Base-by-base conservation (phyloP, 177 flowering plant species). In the Vitis hybrid region DNA sequence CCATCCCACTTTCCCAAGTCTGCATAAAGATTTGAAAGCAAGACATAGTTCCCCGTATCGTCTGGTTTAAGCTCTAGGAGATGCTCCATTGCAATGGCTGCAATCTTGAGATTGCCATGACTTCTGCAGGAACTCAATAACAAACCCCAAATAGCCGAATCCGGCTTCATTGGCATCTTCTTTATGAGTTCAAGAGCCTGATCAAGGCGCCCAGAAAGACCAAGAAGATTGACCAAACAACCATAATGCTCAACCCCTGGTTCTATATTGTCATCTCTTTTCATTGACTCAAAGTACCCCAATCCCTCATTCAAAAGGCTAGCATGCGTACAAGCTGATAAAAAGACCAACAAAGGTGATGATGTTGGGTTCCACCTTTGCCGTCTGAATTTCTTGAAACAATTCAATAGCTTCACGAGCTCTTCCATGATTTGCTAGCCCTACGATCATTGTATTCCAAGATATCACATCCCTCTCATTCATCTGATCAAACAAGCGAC, bases 241-340 rank as follows among this genome's bases (percentile, higher is more conserved):
- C 89, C 84, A 65, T 83, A 87, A 66, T 86, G 91, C 73, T 86
- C 87, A 30, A 83, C 69, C 18, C 74, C 76, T 14, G 83, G 90
- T 32, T 75, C 79, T 69, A 86, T 66, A 12, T 71, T 67, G 63
- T 75, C 75, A 30, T 76, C 82, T 13, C 65, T 73, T 55, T 34
- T 67, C 86, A 85, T 86, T 1, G 74, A 71, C 50, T 82, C 78
- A 64, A 86, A 80, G 60, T 74, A 83, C 70, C 11, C 55, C 11
- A 85, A 48, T 13, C 88, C 90, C 67, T 86, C 84, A 6, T 73
- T 64, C 70, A 82, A 61, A 0, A 84, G 69, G 5, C 98, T 95
- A 14, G 85, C 88, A 76, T 90, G 97, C 2, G 79, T 74, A 72
- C 97, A 93, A 32, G 97, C 93, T 62, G 87, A 85, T 72, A 91